Percentiles rank a stretch among this genome's conserved stretches.
Evolutionary conservation across 495 filamentous ascomycete genomes (phyloP).

Genomic region (Tuber indicum): DNA sequence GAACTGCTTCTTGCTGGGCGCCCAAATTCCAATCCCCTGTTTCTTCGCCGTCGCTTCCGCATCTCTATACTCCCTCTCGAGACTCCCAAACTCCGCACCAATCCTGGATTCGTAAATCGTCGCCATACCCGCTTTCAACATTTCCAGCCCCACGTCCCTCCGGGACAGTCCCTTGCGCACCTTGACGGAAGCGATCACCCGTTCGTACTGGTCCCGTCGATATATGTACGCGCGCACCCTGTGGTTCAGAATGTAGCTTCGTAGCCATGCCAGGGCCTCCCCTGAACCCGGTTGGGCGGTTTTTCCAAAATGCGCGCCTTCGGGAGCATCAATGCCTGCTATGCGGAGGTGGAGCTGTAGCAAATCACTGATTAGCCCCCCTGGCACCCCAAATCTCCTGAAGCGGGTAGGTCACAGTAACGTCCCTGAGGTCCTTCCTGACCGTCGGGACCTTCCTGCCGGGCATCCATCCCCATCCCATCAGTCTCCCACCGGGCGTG

Average conservation of each 20-base stretch:
- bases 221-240: slow-evolving; percentile 74
- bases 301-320: slow-evolving; percentile 82
- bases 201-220: slow-evolving; percentile 81
- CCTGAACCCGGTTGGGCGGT: slow-evolving; percentile 74
- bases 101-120: slow-evolving; percentile 76
- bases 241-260: slow-evolving; percentile 61
- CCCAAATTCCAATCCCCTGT: slow-evolving; percentile 72
- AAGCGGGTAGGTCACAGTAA: slow-evolving; percentile 56
- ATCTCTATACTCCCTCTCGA: slow-evolving; percentile 58
- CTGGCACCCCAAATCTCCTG: neutral
- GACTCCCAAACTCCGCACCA: slow-evolving; percentile 73
- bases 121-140: slow-evolving; percentile 76
- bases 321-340: slow-evolving; percentile 88
- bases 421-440: slow-evolving; percentile 61
- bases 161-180: slow-evolving; percentile 59
- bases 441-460: slow-evolving; percentile 63
- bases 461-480: slow-evolving; percentile 86
- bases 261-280: slow-evolving; percentile 75
- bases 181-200: slow-evolving; percentile 78
- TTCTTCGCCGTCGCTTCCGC: slow-evolving; percentile 67
- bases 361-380: slow-evolving; percentile 5
- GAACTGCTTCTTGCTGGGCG: slow-evolving; percentile 49
- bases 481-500: slow-evolving; percentile 76
- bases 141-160: slow-evolving; percentile 78
- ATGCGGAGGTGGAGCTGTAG: slow-evolving; percentile 72